Conservation (phyloP, 2,329 filamentous ascomycete genomes). For the Diplocarpon mali region DNA sequence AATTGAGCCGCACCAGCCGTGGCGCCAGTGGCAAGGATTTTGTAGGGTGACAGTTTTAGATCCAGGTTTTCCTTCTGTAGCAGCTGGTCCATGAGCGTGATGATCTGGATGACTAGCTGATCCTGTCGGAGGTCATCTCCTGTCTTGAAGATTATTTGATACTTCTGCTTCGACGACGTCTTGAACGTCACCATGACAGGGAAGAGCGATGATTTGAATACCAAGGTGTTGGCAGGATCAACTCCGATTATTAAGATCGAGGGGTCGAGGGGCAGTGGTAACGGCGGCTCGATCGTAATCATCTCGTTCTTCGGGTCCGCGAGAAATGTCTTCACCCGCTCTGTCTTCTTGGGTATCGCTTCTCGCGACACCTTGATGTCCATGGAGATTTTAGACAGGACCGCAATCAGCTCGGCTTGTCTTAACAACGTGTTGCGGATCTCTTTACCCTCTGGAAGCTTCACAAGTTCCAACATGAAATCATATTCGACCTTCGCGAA, state of each 20-base stretch:
- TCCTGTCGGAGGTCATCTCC: constrained; percentile 95
- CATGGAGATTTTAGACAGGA: constrained; percentile 78
- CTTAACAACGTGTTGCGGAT: constrained; percentile 66
- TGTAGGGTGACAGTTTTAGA: constrained; percentile 88
- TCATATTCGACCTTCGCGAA: constrained; percentile 92
- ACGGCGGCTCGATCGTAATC: constrained; percentile 67
- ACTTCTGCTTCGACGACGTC: constrained; percentile 63
- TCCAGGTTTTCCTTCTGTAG: constrained; percentile 94
- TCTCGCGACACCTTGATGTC: constrained; percentile 69
- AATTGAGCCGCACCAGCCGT: constrained; percentile 89
- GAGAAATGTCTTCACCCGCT: constrained; percentile 73
- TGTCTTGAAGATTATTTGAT: constrained; percentile 93
- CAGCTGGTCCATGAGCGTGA: constrained; percentile 93
- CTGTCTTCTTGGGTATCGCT: constrained; percentile 69
- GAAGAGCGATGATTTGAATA: constrained; percentile 91
- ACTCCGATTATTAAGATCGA: constrained; percentile 69
- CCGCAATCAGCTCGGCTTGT: constrained; percentile 80
- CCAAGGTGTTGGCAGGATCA: constrained; percentile 71
- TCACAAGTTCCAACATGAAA: constrained; percentile 82
- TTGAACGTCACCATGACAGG: constrained; percentile 88
- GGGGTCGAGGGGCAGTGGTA: constrained; percentile 83
- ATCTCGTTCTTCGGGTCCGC: constrained; percentile 87
- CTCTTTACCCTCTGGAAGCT: constrained; percentile 56
- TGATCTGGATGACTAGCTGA: constrained; percentile 93
- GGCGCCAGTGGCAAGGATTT: constrained; percentile 86